Conservation (phyloP, 345 rosid species). For the Eucalyptus victrix region DNA sequence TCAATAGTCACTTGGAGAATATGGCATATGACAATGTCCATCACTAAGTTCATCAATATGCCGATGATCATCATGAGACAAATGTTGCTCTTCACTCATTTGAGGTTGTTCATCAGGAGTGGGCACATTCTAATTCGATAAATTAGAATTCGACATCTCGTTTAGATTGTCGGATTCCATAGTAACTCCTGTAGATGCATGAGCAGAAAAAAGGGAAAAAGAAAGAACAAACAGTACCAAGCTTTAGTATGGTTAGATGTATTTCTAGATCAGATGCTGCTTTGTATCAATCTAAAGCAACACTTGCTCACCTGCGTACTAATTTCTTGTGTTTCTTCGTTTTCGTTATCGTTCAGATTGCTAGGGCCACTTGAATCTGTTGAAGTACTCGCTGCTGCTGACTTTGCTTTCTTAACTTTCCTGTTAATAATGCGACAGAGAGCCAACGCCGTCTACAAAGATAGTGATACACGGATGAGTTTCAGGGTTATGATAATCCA, state of each 20-base stretch:
- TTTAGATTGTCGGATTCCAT: not conserved
- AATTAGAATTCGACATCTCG: not conserved
- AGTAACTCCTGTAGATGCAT: not conserved
- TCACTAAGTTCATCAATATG: not conserved
- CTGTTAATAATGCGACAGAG: not conserved
- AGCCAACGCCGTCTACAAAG: not conserved
- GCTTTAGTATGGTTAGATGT: not conserved
- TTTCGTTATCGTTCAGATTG: not conserved
- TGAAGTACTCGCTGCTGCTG: not conserved
- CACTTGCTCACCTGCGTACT: not conserved
- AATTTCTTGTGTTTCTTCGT: not conserved
- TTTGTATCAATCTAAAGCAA: not conserved
- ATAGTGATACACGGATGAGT: not conserved
- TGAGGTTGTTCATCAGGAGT: not conserved
- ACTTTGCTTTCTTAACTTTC: not conserved
- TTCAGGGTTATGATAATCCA: not conserved
- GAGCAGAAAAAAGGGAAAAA: not conserved
- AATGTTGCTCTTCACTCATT: not conserved
- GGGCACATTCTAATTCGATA: not conserved
- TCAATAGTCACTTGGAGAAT: not conserved
- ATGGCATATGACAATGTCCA: not conserved
- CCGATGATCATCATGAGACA: not conserved
- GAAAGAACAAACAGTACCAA: not conserved
- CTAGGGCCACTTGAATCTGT: not conserved
- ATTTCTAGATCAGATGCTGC: not conserved